Evolutionary conservation across 176 grass and related monocot genomes (phyloP), one percentile per base, ranked within the genome.

Genomic region (Cenchrus fungigraminus): DNA sequence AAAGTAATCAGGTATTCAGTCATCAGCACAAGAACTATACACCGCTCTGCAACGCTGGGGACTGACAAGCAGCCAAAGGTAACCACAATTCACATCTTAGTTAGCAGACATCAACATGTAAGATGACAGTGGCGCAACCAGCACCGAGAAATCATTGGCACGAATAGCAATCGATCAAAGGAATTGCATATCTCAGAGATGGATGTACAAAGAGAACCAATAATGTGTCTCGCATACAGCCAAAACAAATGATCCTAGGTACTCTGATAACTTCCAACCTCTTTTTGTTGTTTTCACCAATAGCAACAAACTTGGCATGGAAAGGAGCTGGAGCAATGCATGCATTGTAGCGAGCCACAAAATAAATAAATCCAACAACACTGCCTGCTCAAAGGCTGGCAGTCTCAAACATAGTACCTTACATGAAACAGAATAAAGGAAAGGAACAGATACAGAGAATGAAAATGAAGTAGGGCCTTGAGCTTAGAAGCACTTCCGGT

Each of bases 401-500:
- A 86, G 20, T 62, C 65, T 71, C 74, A 79, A 86, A 67, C 52
- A 68, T 22, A 79, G 77, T 78, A 79, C 64, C 74, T 71, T 86
- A 62, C 64, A 86, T 32, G 64, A 79, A 66, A 69, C 51, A 25
- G 49, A 86, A 65, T 71, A 9, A 12, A 17, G 9, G 53, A 86
- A 86, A 76, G 16, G 9, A 66, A 65, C 15, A 57, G 69, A 61
- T 43, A 70, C 46, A 85, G 65, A 85, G 40, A 40, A 85, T 28
- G 32, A 28, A 40, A 28, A 8, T 4, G 6, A 40, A 52, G 61
- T 9, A 61, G 59, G 0, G 7, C 53, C 6, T 19, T 20, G 29
- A 60, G 50, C 75, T 71, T 79, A 86, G 83, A 86, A 86, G 83
- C 83, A 86, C 62, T 86, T 86, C 64, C 83, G 83, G 83, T 86